Percentiles rank a stretch among this genome's conserved stretches.
These are phyloP conservation scores for Nyctanthes arbortristis DNA, from an alignment of 257 asterid genomes.

Conservation along the genomic window DNA sequence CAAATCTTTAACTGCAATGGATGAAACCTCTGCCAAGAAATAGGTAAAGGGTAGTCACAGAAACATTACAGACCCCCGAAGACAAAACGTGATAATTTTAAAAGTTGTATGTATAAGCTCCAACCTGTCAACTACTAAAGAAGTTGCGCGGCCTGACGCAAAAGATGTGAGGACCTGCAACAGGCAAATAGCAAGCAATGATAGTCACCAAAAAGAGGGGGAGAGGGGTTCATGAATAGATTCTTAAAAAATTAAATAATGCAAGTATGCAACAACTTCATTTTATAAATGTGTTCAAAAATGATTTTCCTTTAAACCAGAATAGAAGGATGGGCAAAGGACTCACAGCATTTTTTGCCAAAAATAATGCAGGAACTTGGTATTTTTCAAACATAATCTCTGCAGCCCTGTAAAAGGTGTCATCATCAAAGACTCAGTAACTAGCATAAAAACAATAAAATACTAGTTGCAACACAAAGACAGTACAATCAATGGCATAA, in stretches of 20 bases:
- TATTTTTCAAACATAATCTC: slow-evolving; percentile 98
- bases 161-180: slow-evolving; percentile 94
- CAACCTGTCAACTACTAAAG: slow-evolving; percentile 97
- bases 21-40: not conserved
- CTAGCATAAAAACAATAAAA: slow-evolving; percentile 22
- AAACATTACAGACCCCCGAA: not conserved
- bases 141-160: slow-evolving; percentile 98
- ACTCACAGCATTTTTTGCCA: slow-evolving; percentile 98
- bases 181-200: slow-evolving; percentile 17
- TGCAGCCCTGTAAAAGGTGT: slow-evolving; percentile 74
- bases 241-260: slow-evolving; percentile 11
- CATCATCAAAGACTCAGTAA: slow-evolving; percentile 20
- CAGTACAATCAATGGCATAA: not conserved
- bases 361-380: slow-evolving; percentile 95
- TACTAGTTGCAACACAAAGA: slow-evolving; percentile 11
- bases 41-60: slow-evolving; percentile 6
- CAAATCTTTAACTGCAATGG: not conserved
- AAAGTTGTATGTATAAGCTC: slow-evolving; percentile 31
- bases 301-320: slow-evolving; percentile 7
- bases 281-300: slow-evolving; percentile 7
- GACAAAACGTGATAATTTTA: not conserved
- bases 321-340: slow-evolving; percentile 22
- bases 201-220: not conserved
- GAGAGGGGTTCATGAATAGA: slow-evolving; percentile 2
- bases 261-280: not conserved